Conservation (phyloP, 805 yeast species). For the Kazachstania africana region DNA sequence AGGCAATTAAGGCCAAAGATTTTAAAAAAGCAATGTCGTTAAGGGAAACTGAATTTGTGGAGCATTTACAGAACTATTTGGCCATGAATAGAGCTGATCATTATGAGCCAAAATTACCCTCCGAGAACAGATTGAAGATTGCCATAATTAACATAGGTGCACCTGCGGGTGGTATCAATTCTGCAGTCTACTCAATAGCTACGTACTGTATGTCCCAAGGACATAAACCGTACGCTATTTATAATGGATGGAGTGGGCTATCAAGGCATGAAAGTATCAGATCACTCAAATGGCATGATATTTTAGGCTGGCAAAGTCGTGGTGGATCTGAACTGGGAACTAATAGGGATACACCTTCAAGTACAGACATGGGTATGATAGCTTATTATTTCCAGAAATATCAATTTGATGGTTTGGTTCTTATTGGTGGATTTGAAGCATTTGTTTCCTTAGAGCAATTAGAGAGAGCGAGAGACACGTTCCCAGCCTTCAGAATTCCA, state of each 20-base stretch:
- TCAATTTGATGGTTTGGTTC: slow-evolving; percentile 54
- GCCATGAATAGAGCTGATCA: slow-evolving; percentile 61
- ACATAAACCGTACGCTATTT: slow-evolving; percentile 58
- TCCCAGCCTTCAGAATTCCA: slow-evolving; percentile 66
- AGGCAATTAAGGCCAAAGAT: slow-evolving; percentile 51
- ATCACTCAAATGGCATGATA: slow-evolving; percentile 53
- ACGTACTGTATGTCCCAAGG: slow-evolving; percentile 66
- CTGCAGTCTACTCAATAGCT: slow-evolving; percentile 67
- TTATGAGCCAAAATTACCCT: slow-evolving; percentile 46
- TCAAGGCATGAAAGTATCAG: slow-evolving; percentile 50
- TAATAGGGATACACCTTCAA: slow-evolving; percentile 57
- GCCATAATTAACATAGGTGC: slow-evolving; percentile 74
- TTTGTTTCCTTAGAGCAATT: slow-evolving; percentile 57
- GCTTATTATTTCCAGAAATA: slow-evolving; percentile 64
- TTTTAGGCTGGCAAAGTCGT: slow-evolving; percentile 57
- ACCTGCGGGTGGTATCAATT: slow-evolving; percentile 67
- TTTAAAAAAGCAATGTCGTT: slow-evolving; percentile 59
- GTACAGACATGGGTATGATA: slow-evolving; percentile 53
- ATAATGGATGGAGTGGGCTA: slow-evolving; percentile 66
- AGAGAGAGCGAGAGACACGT: slow-evolving; percentile 44
- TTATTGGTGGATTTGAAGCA: slow-evolving; percentile 77
- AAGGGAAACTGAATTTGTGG: slow-evolving; percentile 61
- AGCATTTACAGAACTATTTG: slow-evolving; percentile 49
- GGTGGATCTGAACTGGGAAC: slow-evolving; percentile 84
- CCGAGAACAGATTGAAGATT: slow-evolving; percentile 42